These are phyloP conservation scores for Penicillium crystallinum DNA, from an alignment of 495 filamentous ascomycete species.

Conservation along the genomic window DNA sequence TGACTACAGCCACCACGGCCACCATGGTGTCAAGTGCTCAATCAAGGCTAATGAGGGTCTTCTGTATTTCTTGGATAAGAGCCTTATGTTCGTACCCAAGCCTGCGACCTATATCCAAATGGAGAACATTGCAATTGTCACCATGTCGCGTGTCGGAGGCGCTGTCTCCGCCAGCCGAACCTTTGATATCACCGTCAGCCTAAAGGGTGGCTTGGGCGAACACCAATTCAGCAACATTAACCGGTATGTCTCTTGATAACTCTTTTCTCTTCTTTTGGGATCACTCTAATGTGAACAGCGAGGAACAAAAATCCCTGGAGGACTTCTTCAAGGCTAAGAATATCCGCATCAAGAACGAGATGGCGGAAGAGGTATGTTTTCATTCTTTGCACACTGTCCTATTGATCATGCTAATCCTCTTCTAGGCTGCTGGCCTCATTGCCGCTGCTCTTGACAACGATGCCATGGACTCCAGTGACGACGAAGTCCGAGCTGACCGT, in stretches of 20 bases:
- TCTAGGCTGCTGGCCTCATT: constrained; percentile 56
- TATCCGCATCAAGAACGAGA: constrained; percentile 96
- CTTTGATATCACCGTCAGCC: constrained; percentile 88
- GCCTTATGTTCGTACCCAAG: constrained; percentile 98
- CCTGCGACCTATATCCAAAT: constrained; percentile 94
- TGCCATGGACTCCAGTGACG: constrained; percentile 78
- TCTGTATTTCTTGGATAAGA: constrained; percentile 94
- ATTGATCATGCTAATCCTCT: constrained; percentile 4
- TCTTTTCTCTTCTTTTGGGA: background rate
- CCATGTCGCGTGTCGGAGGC: constrained; percentile 92
- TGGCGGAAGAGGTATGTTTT: constrained; percentile 58
- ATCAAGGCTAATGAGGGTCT: constrained; percentile 99
- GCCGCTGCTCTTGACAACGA: constrained; percentile 75
- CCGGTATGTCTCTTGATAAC: constrained; percentile 45
- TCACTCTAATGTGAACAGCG: constrained; percentile 39
- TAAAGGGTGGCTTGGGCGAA: constrained; percentile 73
- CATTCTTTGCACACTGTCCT: constrained; percentile 4
- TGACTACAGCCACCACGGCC: constrained; percentile 70
- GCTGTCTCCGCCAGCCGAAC: constrained; percentile 91
- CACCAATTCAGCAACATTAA: constrained; percentile 99
- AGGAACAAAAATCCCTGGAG: constrained; percentile 93
- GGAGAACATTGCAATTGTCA: constrained; percentile 82
- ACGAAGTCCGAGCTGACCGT: constrained; percentile 69
- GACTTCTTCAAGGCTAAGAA: constrained; percentile 92
- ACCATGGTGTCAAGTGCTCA: constrained; percentile 96